These are phyloP conservation scores for Evernia prunastri DNA, from an alignment of 495 filamentous ascomycete species.

Conservation along the genomic window DNA sequence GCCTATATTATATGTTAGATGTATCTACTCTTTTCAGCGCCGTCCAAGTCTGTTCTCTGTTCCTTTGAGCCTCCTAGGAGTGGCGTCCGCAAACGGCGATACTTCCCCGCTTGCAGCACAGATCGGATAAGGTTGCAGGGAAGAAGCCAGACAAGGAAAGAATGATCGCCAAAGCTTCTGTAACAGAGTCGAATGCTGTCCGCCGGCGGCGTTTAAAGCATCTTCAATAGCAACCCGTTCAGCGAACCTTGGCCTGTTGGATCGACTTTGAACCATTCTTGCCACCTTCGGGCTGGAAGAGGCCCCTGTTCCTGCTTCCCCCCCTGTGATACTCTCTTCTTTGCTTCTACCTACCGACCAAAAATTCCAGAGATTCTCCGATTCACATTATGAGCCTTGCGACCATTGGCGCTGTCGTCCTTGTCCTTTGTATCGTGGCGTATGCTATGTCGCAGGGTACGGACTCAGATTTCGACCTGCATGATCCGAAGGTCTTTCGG, in stretches of 20 bases:
- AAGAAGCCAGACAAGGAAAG: background rate
- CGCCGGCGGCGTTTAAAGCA: constrained; percentile 1
- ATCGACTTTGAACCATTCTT: background rate
- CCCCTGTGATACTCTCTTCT: background rate
- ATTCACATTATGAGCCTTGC: constrained; percentile 9
- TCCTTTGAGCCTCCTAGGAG: background rate
- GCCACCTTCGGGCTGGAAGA: background rate
- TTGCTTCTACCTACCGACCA: background rate
- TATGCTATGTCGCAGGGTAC: constrained; percentile 8
- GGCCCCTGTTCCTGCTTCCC: background rate
- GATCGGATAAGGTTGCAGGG: background rate
- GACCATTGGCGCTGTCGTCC: constrained; percentile 5
- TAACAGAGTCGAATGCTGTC: background rate
- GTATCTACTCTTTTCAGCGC: background rate
- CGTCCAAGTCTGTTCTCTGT: background rate
- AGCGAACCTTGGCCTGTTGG: background rate
- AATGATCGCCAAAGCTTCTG: background rate
- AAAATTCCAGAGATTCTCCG: background rate
- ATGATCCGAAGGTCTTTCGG: constrained; percentile 6
- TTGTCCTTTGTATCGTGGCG: background rate
- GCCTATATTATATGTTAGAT: background rate
- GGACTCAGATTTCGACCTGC: background rate
- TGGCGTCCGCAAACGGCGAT: constrained; percentile 1
- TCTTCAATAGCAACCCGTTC: background rate
- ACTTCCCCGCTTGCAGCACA: background rate